These are phyloP conservation scores for Leccinum ochraceum DNA, from an alignment of 768 basidiomycete species.

Conservation along the genomic window DNA sequence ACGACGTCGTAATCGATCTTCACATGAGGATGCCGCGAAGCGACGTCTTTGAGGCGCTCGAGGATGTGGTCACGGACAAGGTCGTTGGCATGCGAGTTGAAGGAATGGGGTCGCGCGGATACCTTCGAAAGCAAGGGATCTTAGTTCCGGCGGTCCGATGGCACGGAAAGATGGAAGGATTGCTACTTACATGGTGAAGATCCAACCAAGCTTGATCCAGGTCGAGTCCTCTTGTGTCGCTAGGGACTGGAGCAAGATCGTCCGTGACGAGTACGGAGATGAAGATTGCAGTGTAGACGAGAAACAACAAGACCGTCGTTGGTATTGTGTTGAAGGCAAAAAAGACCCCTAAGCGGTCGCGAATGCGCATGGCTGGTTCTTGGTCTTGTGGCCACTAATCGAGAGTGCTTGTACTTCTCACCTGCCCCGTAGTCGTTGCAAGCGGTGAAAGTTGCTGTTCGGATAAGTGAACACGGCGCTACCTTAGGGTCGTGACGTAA, in stretches of 20 bases:
- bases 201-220: constrained; percentile 59
- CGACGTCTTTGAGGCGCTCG: constrained; percentile 49
- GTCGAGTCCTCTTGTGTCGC: constrained; percentile 45
- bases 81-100: constrained; percentile 77
- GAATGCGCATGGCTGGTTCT: constrained; percentile 25
- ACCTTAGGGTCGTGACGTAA: too few species aligned
- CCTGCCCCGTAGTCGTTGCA: too few species aligned
- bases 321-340: constrained; percentile 44
- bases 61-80: constrained; percentile 61
- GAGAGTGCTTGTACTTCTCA: neutral
- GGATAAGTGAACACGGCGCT: too few species aligned
- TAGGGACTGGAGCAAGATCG: constrained; percentile 46
- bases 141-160: neutral
- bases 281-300: constrained; percentile 52
- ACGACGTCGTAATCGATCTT: constrained; percentile 51
- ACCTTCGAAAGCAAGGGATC: constrained; percentile 41
- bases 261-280: constrained; percentile 49
- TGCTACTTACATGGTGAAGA: constrained; percentile 48
- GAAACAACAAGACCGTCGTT: constrained; percentile 45
- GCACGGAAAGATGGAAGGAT: too few species aligned
- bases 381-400: neutral
- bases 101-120: constrained; percentile 70
- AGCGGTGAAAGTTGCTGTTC: too few species aligned
- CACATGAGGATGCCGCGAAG: constrained; percentile 45
- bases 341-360: constrained; percentile 23